Conservation (phyloP, 305 asterid genomes). For the Salvia sclarea region DNA sequence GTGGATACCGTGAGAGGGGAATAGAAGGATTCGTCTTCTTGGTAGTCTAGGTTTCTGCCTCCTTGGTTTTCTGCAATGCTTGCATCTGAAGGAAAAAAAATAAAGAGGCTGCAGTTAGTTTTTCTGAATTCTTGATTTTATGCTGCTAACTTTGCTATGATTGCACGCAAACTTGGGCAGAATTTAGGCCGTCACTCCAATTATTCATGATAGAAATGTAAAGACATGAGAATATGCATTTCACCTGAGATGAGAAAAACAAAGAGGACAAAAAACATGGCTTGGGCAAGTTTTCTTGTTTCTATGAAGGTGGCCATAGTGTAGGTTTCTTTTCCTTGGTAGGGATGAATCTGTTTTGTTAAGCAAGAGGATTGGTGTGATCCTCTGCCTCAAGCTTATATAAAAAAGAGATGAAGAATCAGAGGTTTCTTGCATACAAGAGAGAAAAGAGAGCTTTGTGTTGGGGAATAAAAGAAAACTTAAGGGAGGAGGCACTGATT, state of each 20-base stretch:
- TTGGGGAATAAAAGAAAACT: slow-evolving; percentile 86
- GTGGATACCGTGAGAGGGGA: slow-evolving; percentile 43
- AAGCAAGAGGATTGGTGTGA: slow-evolving; percentile 36
- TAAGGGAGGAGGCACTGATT: slow-evolving; percentile 71
- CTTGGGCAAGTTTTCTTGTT: slow-evolving; percentile 36
- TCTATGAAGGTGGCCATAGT: slow-evolving; percentile 39
- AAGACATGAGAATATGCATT: background rate
- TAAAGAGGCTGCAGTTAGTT: background rate
- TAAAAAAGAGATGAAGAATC: slow-evolving; percentile 64
- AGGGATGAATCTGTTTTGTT: slow-evolving; percentile 25
- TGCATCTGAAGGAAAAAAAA: slow-evolving; percentile 49
- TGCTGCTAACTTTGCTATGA: background rate
- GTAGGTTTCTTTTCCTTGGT: background rate
- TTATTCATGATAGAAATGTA: background rate
- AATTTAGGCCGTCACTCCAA: background rate
- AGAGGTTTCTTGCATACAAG: slow-evolving; percentile 80
- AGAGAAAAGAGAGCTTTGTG: slow-evolving; percentile 53
- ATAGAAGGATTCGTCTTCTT: slow-evolving; percentile 43
- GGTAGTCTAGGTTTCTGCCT: slow-evolving; percentile 41
- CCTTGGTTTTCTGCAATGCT: slow-evolving; percentile 41
- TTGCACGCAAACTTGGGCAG: background rate
- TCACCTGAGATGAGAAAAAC: slow-evolving; percentile 60
- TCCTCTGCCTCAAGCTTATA: slow-evolving; percentile 42
- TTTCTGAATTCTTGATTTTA: slow-evolving; percentile 1
- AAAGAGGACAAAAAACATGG: slow-evolving; percentile 43